These are phyloP conservation scores for Euphorbia peplus DNA, from an alignment of 345 rosid genomes.

Conservation along the genomic window DNA sequence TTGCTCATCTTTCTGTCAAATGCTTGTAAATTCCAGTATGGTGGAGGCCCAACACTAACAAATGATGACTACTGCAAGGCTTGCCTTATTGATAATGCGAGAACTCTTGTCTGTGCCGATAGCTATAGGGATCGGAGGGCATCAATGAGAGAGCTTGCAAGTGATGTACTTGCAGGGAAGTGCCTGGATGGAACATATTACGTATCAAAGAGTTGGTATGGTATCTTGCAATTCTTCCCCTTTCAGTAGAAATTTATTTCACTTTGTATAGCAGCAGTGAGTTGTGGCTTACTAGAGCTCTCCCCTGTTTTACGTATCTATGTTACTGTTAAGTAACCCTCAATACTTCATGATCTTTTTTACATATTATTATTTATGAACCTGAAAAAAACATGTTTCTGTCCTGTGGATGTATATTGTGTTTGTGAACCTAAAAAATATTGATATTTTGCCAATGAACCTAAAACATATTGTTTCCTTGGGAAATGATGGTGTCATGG, in stretches of 20 bases:
- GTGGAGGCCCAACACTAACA: conserved; percentile 72
- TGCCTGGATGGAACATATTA: conserved; percentile 63
- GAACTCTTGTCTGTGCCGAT: conserved; percentile 65
- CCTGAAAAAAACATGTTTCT: too few relatives aligned
- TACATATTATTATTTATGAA: too few relatives aligned
- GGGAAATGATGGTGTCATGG: background rate
- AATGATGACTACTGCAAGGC: conserved; percentile 66
- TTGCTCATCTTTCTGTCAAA: conserved; percentile 20
- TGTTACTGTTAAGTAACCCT: background rate
- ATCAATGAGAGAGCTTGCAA: conserved; percentile 68
- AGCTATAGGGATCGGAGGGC: conserved; percentile 89
- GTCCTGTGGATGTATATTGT: too few relatives aligned
- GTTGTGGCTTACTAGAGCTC: background rate
- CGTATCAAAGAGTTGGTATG: conserved; percentile 84
- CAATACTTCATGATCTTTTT: too few relatives aligned
- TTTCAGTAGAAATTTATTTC: conserved; percentile 8
- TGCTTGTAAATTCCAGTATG: conserved; percentile 44
- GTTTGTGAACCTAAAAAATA: too few relatives aligned
- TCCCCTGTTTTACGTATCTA: conserved; percentile 4
- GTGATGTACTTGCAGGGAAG: conserved; percentile 57
- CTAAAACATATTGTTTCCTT: too few relatives aligned
- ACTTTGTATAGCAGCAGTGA: conserved; percentile 7
- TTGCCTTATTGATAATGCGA: conserved; percentile 79
- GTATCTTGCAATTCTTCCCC: background rate
- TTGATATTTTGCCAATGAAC: too few relatives aligned